These are phyloP conservation scores for Phaeosphaeriaceae sp. DNA, from an alignment of 2,329 filamentous ascomycete genomes.

Conservation along the genomic window DNA sequence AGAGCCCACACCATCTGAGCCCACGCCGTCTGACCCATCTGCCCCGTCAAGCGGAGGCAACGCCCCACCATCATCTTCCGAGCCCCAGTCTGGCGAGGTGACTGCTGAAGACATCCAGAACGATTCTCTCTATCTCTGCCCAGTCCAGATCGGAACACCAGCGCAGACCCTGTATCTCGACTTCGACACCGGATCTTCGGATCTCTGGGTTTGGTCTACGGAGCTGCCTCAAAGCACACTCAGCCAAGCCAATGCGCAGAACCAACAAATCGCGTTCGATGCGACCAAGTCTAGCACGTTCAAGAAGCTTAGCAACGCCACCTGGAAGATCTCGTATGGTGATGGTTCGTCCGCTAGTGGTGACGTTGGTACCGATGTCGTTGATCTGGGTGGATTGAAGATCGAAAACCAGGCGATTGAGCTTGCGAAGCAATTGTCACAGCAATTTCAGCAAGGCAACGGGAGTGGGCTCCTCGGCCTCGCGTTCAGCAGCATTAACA, in stretches of 20 bases:
- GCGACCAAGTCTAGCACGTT: conserved; percentile 67
- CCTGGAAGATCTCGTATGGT: conserved; percentile 73
- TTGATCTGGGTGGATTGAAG: conserved; percentile 67
- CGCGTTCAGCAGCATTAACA: conserved; percentile 70
- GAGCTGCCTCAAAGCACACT: conserved; percentile 59
- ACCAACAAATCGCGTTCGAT: conserved; percentile 62
- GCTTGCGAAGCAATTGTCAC: conserved; percentile 65
- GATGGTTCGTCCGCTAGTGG: conserved; percentile 73
- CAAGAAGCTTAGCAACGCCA: conserved; percentile 56
- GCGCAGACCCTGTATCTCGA: conserved; percentile 66
- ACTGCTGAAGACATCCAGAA: conserved; percentile 70
- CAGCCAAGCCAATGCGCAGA: conserved; percentile 39
- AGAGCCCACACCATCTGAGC: neutral
- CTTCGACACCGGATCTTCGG: conserved; percentile 75
- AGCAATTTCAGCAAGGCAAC: conserved; percentile 62
- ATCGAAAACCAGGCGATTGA: conserved; percentile 71
- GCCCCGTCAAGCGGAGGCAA: neutral
- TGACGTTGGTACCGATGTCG: conserved; percentile 67
- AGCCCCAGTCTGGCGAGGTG: conserved; percentile 57
- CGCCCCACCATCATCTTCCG: neutral
- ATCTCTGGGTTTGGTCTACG: conserved; percentile 74
- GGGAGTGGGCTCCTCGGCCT: conserved; percentile 73
- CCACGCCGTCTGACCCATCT: too few species aligned
- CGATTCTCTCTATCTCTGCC: conserved; percentile 69
- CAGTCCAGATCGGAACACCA: conserved; percentile 70